Evolutionary conservation across 108 stramenopile species (phyloP), one percentile per base, ranked within the genome.

Genomic region (Epipyxis sp.): DNA sequence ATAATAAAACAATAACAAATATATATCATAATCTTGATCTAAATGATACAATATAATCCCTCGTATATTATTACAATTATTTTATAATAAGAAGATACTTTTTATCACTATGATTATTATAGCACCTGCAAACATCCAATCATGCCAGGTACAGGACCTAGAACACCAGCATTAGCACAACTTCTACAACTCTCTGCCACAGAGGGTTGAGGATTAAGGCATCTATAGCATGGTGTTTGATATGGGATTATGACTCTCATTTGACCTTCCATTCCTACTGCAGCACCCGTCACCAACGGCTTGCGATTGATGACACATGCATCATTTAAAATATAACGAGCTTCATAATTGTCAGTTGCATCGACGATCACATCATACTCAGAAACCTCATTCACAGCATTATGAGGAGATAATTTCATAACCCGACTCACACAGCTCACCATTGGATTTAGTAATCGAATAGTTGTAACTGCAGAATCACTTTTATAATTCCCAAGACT

Each of bases 71-170:
- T 93, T 25, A 95, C 97, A 69, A 89, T 69, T 1, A 98, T 96
- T 83, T 98, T 95, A 0, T 94, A 94, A 83, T 95, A 98, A 59
- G 89, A 89, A 13, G 92, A 94, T 30, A 96, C 94, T 78, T 92
- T 89, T 30, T 91, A 94, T 25, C 91, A 93, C 1, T 93, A 91
- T 6, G 97, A 94, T 16, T 94, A 94, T 1, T 79, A 78, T 37
- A 95, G 95, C 57, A 96, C 81, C 77, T n/a, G n/a, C 95, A 78
- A 81, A 95, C 95, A 2, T 40, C 76, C 80, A 96, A 95, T 30
- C 97, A 95, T 80, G 95, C 95, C 86, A 93, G 92, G 0, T 94
- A 94, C 54, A 96, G 83, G 78, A 96, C 93, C 29, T 94, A 95
- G 0, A 78, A 42, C 69, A 20, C 76, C 76, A 25, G 76, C 76